phyloP scores from a whole-genome alignment of 2,329 filamentous ascomycete species.

The Emergomyces orientalis region DNA sequence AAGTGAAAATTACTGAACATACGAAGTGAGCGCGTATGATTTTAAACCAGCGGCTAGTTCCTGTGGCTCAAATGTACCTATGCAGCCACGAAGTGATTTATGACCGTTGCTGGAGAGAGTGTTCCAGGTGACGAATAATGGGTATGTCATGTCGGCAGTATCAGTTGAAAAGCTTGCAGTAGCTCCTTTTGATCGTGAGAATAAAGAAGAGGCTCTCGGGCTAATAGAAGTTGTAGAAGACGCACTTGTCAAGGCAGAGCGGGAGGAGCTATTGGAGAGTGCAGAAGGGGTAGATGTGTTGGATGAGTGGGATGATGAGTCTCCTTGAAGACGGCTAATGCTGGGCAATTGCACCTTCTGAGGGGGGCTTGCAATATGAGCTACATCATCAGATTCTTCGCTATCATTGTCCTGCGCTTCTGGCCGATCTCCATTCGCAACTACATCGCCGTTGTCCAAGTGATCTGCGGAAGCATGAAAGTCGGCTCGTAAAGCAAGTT shows the following conservation, averaged over 20 bases:
- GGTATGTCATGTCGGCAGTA: constrained; percentile 37
- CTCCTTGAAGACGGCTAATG: constrained; percentile 28
- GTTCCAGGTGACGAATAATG: constrained; percentile 95
- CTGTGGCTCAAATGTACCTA: constrained; percentile 81
- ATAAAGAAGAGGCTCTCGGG: constrained; percentile 32
- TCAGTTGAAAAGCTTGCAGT: constrained; percentile 6
- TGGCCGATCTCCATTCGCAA: constrained; percentile 17
- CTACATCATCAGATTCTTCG: constrained; percentile 13
- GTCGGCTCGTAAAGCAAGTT: constrained; percentile 14
- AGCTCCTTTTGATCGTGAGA: constrained; percentile 16
- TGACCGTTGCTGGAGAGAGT: constrained; percentile 52
- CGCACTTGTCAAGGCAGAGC: constrained; percentile 34
- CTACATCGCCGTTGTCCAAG: constrained; percentile 23
- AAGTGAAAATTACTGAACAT: constrained; percentile 23
- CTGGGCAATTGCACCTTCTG: constrained; percentile 24
- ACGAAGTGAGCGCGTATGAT: constrained; percentile 75
- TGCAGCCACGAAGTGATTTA: constrained; percentile 77
- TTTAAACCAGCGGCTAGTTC: constrained; percentile 63
- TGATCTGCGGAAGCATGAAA: constrained; percentile 24
- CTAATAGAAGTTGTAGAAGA: constrained; percentile 39
- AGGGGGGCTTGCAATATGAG: constrained; percentile 15
- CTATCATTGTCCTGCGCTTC: constrained; percentile 18
- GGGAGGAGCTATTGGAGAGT: constrained; percentile 42
- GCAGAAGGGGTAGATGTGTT: constrained; percentile 35
- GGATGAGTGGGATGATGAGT: constrained; percentile 31